Percentiles rank a stretch among this genome's conserved stretches.
Evolutionary conservation across 2,329 filamentous ascomycete genomes (phyloP).

Genomic region (Corynespora cassiicola): DNA sequence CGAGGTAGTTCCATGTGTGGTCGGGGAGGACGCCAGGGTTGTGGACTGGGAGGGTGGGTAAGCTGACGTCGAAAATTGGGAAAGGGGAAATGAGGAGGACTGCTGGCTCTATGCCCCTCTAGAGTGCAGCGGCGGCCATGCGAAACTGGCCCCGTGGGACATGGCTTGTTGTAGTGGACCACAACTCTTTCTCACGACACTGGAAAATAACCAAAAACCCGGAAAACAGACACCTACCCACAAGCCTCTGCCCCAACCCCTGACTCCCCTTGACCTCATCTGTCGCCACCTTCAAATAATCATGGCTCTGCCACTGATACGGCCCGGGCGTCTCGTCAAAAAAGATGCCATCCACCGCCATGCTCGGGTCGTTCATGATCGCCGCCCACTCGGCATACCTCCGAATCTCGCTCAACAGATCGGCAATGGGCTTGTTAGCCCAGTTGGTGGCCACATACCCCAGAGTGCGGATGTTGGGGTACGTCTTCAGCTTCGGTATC

Average conservation of each 20-base stretch:
- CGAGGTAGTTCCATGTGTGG: constrained; percentile 25
- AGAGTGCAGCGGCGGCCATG: no score
- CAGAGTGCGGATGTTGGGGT: constrained; percentile 56
- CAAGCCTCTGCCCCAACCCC: constrained; percentile 22
- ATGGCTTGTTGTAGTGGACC: neutral
- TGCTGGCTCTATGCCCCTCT: no score
- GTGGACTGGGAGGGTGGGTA: constrained; percentile 17
- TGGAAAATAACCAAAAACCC: neutral
- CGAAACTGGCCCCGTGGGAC: no score
- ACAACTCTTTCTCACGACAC: neutral
- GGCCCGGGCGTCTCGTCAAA: constrained; percentile 55
- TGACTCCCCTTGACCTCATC: constrained; percentile 12
- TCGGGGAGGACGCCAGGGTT: constrained; percentile 27
- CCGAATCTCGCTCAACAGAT: constrained; percentile 47
- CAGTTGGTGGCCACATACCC: constrained; percentile 61
- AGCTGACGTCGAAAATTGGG: no score
- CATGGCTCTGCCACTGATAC: constrained; percentile 24
- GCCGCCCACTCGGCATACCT: constrained; percentile 54
- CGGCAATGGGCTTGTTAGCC: constrained; percentile 30
- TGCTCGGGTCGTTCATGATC: constrained; percentile 32
- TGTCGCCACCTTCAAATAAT: constrained; percentile 19
- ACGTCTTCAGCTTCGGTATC: constrained; percentile 46
- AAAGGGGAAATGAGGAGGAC: neutral
- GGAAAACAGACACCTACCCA: constrained; percentile 21
- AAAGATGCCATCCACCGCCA: constrained; percentile 58